Conservation (phyloP, 2,329 filamentous ascomycete species). For the Penicillium polonicum region DNA sequence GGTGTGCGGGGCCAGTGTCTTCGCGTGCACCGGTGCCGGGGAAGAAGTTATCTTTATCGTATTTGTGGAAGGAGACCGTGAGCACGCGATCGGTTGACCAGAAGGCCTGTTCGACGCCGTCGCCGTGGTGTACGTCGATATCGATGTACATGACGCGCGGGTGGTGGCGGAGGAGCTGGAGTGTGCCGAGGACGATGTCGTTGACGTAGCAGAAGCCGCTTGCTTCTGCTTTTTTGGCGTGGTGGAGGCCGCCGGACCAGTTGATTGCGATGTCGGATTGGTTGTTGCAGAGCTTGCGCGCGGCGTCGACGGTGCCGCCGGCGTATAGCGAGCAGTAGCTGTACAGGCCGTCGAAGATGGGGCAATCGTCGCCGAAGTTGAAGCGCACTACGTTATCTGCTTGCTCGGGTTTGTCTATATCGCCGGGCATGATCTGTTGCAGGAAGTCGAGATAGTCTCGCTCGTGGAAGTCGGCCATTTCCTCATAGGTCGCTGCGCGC, state of each 20-base stretch:
- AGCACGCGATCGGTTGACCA: slow-evolving; percentile 86
- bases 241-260: slow-evolving; percentile 94
- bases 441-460: slow-evolving; percentile 90
- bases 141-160: slow-evolving; percentile 91
- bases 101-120: slow-evolving; percentile 88
- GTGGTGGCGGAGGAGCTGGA: slow-evolving; percentile 78
- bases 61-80: slow-evolving; percentile 96
- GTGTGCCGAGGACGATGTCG: slow-evolving; percentile 91
- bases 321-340: slow-evolving; percentile 94
- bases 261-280: slow-evolving; percentile 96
- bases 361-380: slow-evolving; percentile 92
- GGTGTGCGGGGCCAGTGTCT: slow-evolving; percentile 78
- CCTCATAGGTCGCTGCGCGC: slow-evolving; percentile 79
- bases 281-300: slow-evolving; percentile 78
- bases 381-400: slow-evolving; percentile 63
- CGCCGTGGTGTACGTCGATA: slow-evolving; percentile 88
- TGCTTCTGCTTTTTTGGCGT: slow-evolving; percentile 91
- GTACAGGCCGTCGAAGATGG: slow-evolving; percentile 92
- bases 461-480: slow-evolving; percentile 83
- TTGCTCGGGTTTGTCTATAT: slow-evolving; percentile 63
- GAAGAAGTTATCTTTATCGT: slow-evolving; percentile 81
- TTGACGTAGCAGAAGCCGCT: slow-evolving; percentile 99
- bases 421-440: slow-evolving; percentile 66
- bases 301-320: slow-evolving; percentile 85
- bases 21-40: slow-evolving; percentile 86